These are phyloP conservation scores for Sporothrix variecibatus DNA, from an alignment of 2,329 filamentous ascomycete species.

Conservation along the genomic window DNA sequence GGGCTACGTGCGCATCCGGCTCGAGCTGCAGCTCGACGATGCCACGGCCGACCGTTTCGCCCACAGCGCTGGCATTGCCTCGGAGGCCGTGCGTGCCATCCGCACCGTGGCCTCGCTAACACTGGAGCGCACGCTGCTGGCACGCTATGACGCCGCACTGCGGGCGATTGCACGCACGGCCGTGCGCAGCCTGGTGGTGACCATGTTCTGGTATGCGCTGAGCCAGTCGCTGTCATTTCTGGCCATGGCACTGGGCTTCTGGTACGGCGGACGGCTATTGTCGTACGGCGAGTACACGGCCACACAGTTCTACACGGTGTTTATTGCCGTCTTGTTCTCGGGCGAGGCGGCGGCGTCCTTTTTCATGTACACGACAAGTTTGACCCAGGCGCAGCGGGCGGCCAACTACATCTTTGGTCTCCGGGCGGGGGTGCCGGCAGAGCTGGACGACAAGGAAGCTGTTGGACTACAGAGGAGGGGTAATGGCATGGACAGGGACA, in stretches of 20 bases:
- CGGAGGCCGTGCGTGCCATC: constrained; percentile 73
- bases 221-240: constrained; percentile 67
- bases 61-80: constrained; percentile 72
- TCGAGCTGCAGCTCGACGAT: constrained; percentile 65
- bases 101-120: constrained; percentile 72
- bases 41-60: constrained; percentile 69
- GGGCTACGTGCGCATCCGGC: constrained; percentile 55
- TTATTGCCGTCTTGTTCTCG: constrained; percentile 52
- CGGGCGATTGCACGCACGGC: constrained; percentile 59
- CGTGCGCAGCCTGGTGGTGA: constrained; percentile 61
- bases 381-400: constrained; percentile 38
- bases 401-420: constrained; percentile 39
- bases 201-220: constrained; percentile 66
- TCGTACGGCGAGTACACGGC: constrained; percentile 41
- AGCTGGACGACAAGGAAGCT: constrained; percentile 33
- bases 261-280: constrained; percentile 41
- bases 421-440: constrained; percentile 34
- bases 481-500: no score
- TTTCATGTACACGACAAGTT: constrained; percentile 41
- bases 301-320: constrained; percentile 52
- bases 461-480: constrained; percentile 37
- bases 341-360: constrained; percentile 45
- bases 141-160: constrained; percentile 62
- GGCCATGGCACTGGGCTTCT: constrained; percentile 65
- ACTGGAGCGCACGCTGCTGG: constrained; percentile 65